Percentiles rank a stretch among this genome's conserved stretches.
phyloP scores from a whole-genome alignment of 1,139 yeast genomes.

The Taphrina deformans region DNA sequence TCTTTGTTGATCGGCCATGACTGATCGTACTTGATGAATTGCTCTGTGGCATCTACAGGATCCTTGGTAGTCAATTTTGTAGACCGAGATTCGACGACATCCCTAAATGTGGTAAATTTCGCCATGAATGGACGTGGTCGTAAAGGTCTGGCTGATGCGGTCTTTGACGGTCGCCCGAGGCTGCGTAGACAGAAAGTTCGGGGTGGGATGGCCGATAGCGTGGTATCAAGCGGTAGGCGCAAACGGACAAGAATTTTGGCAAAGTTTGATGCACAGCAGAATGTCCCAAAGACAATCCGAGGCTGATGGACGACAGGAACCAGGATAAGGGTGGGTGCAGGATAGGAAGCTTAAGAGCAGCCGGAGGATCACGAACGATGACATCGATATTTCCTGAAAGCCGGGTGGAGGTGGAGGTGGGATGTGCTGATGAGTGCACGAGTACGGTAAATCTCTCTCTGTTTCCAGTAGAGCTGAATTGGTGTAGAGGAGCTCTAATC shows the following conservation, averaged over 20 bases:
- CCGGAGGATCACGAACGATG: background rate
- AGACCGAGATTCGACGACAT: background rate
- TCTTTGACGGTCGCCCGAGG: background rate
- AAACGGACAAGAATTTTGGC: background rate
- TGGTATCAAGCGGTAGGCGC: background rate
- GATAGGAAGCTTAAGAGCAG: background rate
- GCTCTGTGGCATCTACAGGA: slow-evolving; percentile 9
- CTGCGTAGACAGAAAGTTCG: background rate
- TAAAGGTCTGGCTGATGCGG: background rate
- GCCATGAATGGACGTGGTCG: background rate
- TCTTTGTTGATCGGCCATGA: slow-evolving; percentile 25
- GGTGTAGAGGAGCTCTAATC: background rate
- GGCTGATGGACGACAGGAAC: no score
- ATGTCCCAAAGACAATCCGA: background rate
- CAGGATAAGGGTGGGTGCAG: background rate
- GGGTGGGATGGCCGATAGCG: background rate
- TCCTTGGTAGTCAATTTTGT: background rate
- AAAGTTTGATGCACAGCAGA: background rate
- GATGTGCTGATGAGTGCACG: no score
- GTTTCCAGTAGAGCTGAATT: background rate
- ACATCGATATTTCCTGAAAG: background rate
- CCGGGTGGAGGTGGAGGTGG: no score
- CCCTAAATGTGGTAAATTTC: slow-evolving; percentile 2
- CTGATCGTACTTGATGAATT: slow-evolving; percentile 16
- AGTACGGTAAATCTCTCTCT: background rate